These are phyloP conservation scores for Ophiostoma populinum DNA, from an alignment of 2,329 filamentous ascomycete species.

Conservation along the genomic window DNA sequence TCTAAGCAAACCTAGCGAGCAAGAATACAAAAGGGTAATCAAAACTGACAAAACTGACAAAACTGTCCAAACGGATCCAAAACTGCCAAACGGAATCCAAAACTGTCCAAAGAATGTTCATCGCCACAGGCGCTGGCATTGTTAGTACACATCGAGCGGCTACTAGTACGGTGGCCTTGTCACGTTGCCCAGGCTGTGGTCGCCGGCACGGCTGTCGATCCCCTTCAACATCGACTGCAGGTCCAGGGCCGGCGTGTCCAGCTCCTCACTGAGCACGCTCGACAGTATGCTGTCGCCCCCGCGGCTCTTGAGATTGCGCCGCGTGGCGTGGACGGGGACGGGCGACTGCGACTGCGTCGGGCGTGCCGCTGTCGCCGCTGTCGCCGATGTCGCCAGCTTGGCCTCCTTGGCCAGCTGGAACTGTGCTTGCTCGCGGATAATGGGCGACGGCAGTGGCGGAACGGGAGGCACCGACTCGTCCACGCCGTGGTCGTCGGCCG, in stretches of 20 bases:
- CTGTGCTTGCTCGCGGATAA: slow-evolving; percentile 12
- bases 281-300: slow-evolving; percentile 20
- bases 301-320: slow-evolving; percentile 25
- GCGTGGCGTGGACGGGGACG: slow-evolving; percentile 11
- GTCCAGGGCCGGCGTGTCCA: slow-evolving; percentile 24
- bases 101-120: no score
- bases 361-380: background rate
- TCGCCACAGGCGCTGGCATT: no score
- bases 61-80: no score
- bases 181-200: slow-evolving; percentile 27
- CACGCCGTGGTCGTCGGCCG: slow-evolving; percentile 13
- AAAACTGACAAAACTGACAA: background rate
- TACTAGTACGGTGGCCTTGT: slow-evolving; percentile 31
- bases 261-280: slow-evolving; percentile 17
- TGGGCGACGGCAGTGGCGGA: slow-evolving; percentile 29
- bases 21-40: no score
- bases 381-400: background rate
- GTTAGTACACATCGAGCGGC: no score
- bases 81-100: background rate
- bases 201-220: slow-evolving; percentile 30
- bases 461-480: slow-evolving; percentile 34
- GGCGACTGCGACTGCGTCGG: slow-evolving; percentile 4
- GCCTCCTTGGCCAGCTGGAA: slow-evolving; percentile 3
- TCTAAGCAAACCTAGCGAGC: no score
- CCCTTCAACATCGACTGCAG: slow-evolving; percentile 31